phyloP scores from a whole-genome alignment of 2,329 filamentous ascomycete genomes.

The Pestalotiopsis sp. region DNA sequence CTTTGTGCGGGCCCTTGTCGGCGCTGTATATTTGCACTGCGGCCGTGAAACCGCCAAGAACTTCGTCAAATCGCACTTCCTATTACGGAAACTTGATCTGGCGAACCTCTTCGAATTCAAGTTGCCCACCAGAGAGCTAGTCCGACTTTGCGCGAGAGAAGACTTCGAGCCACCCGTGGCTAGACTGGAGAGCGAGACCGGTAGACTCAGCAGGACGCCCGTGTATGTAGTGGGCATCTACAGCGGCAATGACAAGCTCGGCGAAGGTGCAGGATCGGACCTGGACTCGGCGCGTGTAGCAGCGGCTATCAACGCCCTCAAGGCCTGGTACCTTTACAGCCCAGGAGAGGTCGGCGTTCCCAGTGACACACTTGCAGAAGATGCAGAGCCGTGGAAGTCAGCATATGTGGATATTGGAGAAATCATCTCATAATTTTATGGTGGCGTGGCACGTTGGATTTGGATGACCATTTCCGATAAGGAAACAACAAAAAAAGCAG shows the following conservation, averaged over 20 bases:
- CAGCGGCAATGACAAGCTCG: conserved; percentile 87
- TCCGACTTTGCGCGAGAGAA: conserved; percentile 82
- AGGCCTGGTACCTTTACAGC: conserved; percentile 96
- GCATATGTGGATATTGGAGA: conserved; percentile 73
- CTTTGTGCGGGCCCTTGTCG: conserved; percentile 83
- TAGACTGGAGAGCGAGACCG: conserved; percentile 87
- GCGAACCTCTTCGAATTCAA: conserved; percentile 81
- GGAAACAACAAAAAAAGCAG: not conserved
- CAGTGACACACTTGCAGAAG: conserved; percentile 68
- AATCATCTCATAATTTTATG: conserved; percentile 51
- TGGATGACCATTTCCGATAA: not conserved
- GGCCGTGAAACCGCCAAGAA: conserved; percentile 77
- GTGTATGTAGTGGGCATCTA: conserved; percentile 95
- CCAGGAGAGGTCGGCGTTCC: conserved; percentile 69
- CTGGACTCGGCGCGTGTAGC: conserved; percentile 76
- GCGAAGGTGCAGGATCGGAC: conserved; percentile 82
- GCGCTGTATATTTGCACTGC: conserved; percentile 82
- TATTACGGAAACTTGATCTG: conserved; percentile 78
- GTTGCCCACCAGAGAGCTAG: conserved; percentile 81
- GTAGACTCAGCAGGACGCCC: conserved; percentile 79
- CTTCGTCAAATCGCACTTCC: conserved; percentile 84
- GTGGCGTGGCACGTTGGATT: not conserved
- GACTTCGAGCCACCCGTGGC: conserved; percentile 87
- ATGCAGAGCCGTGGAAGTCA: conserved; percentile 66
- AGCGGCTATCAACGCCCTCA: conserved; percentile 83